Conservation (phyloP, 495 filamentous ascomycete genomes). For the Alectoria sarmentosa region DNA sequence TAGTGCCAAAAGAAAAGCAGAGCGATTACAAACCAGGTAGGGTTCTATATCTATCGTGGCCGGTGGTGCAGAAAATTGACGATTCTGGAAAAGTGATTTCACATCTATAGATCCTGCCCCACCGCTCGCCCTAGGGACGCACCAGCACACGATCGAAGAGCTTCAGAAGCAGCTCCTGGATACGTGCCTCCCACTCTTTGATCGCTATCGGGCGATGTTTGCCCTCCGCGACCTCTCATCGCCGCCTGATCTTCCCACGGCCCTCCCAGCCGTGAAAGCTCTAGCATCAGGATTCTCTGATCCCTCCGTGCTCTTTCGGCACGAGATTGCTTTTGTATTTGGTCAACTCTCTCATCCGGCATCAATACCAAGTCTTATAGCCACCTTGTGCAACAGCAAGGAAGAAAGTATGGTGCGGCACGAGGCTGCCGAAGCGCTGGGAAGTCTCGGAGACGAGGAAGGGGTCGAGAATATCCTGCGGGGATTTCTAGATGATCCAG, state of each 20-base stretch:
- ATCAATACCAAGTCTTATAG: conserved; percentile 83
- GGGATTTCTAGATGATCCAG: conserved; percentile 79
- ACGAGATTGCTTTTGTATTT: conserved; percentile 98
- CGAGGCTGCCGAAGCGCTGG: conserved; percentile 96
- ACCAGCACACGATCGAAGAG: conserved; percentile 58
- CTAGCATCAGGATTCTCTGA: conserved; percentile 84
- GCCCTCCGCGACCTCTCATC: conserved; percentile 88
- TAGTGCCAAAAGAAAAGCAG: conserved; percentile 58
- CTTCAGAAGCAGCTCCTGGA: conserved; percentile 73
- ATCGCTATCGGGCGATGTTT: conserved; percentile 97
- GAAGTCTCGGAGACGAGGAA: conserved; percentile 86
- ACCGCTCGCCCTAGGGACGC: conserved; percentile 59
- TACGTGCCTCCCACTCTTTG: conserved; percentile 71
- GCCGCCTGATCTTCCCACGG: conserved; percentile 81
- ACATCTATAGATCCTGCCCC: conserved; percentile 94
- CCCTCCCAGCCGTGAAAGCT: conserved; percentile 72
- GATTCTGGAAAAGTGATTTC: conserved; percentile 61
- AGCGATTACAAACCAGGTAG: conserved; percentile 74
- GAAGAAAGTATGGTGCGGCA: conserved; percentile 96
- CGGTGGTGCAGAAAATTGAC: conserved; percentile 22
- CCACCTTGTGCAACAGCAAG: conserved; percentile 64
- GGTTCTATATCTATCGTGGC: conserved; percentile 20
- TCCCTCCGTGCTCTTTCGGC: conserved; percentile 86
- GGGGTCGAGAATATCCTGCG: conserved; percentile 82
- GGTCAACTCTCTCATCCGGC: conserved; percentile 93